Conservation (phyloP, 1,139 yeast genomes). For the Zygosaccharomyces pseudobailii region DNA sequence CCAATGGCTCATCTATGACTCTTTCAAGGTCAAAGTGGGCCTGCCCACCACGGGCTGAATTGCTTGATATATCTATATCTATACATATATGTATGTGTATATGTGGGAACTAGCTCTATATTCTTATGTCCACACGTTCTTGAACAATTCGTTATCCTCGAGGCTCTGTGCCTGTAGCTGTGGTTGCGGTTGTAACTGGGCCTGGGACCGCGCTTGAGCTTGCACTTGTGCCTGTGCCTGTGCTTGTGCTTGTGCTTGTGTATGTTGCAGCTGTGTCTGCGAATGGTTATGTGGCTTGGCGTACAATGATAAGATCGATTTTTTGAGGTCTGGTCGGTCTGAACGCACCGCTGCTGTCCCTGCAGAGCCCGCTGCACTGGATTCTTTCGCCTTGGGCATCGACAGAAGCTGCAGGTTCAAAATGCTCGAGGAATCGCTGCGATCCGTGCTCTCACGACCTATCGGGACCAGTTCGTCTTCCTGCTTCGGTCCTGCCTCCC, state of each 20-base stretch:
- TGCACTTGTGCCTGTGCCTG: constrained; percentile 7
- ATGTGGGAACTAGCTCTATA: neutral
- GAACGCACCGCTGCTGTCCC: neutral
- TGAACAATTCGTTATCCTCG: constrained; percentile 58
- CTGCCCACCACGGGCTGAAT: constrained; percentile 75
- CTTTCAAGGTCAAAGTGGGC: constrained; percentile 86
- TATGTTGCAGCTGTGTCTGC: constrained; percentile 2
- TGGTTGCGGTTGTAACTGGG: neutral
- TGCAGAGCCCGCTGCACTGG: neutral
- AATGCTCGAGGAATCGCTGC: neutral
- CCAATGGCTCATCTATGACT: constrained; percentile 95
- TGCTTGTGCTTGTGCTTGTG: neutral
- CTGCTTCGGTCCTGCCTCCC: neutral
- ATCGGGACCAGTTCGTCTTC: neutral
- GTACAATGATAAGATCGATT: constrained; percentile 81
- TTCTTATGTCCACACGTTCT: constrained; percentile 53
- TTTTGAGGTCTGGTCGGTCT: constrained; percentile 67
- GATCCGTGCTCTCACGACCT: neutral
- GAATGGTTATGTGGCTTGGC: constrained; percentile 44
- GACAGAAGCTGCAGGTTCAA: constrained; percentile 1
- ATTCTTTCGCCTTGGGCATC: constrained; percentile 1
- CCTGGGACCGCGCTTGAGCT: constrained; percentile 31
- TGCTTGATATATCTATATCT: neutral
- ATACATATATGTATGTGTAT: neutral
- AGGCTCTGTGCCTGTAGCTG: constrained; percentile 28